phyloP scores from a whole-genome alignment of 1,284 basidiomycete species.

The Pisolithus thermaeus region DNA sequence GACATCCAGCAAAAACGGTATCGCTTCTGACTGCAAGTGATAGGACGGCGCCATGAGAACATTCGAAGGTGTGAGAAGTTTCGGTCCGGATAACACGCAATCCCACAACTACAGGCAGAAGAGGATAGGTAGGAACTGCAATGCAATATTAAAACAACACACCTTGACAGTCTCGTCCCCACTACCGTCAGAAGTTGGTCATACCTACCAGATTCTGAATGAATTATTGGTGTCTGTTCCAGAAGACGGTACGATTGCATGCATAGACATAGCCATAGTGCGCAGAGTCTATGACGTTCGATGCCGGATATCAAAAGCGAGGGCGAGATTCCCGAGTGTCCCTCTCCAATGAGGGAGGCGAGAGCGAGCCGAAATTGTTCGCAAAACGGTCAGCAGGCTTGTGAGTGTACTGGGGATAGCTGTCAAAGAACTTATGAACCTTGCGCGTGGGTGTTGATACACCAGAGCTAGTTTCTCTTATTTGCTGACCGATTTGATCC shows the following conservation, averaged over 20 bases:
- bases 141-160: conserved; percentile 9
- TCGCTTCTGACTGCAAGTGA: conserved; percentile 72
- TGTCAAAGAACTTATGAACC: conserved; percentile 79
- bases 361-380: conserved; percentile 39
- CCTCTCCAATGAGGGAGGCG: conserved; percentile 9
- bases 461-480: conserved; percentile 32
- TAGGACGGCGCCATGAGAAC: conserved; percentile 68
- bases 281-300: conserved; percentile 77
- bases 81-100: conserved; percentile 43
- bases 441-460: conserved; percentile 48
- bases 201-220: conserved; percentile 29
- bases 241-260: conserved; percentile 55
- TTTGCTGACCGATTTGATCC: conserved; percentile 8
- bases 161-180: conserved; percentile 89
- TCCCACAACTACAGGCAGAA: conserved; percentile 59
- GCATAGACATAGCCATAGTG: conserved; percentile 95
- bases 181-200: conserved; percentile 74
- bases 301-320: conserved; percentile 52
- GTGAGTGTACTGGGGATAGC: conserved; percentile 65
- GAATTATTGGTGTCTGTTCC: conserved; percentile 33
- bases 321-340: conserved; percentile 28
- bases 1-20: conserved; percentile 88
- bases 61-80: conserved; percentile 57
- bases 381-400: conserved; percentile 58
- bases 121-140: neutral